Evolutionary conservation across 1,284 basidiomycete species (phyloP), one percentile per base, ranked within the genome.

Genomic region (Pascua sp.): DNA sequence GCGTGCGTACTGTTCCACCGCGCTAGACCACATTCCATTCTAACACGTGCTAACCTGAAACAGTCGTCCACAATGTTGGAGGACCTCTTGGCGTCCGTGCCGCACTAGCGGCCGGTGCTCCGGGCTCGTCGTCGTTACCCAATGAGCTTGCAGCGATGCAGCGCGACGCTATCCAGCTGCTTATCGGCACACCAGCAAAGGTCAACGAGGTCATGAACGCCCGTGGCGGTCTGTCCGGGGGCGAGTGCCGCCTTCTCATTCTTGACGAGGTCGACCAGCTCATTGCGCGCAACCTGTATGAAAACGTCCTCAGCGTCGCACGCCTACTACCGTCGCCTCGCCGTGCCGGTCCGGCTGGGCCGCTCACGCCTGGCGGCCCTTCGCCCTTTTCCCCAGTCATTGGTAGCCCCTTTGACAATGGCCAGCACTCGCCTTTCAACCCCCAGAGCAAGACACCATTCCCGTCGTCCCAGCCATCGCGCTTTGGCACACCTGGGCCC

Each of bases 251-350:
- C 38, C 88, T 98, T 77, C 82, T 98, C 53, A 91, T 97, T 36
- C 83, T 98, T 16, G 95, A 98, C 70, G 95, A 98, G 73, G 94
- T 97, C 43, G 95, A 98, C 73, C 96, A 98, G 74, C 79, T 98
- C 62, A 96, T 98, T 71, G 73, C 95, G 9, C 86, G 95, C 53
- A 98, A 98, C 72, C 79, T 98, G 56, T 91, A 96, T 66, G 95
- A 98, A 57, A 91, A 89, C 71, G 94, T 98, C 18, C 87, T 91
- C 75, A 90, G 86, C 66, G 89, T 98, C 66, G 89, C 94, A 65
- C 91, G 92, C 61, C 80, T 94, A 43, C 80, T 98, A 16, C 95
- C 94, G 16, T 82, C 87, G 11, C 87, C 91, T 39, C 84, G 88
- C n/a, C 85, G 86, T 52, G 85, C 87, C 58, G 61, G 59, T 32